Evolutionary conservation across 129 eudicot genomes (phyloP).

Genomic region (Tagetes patula): DNA sequence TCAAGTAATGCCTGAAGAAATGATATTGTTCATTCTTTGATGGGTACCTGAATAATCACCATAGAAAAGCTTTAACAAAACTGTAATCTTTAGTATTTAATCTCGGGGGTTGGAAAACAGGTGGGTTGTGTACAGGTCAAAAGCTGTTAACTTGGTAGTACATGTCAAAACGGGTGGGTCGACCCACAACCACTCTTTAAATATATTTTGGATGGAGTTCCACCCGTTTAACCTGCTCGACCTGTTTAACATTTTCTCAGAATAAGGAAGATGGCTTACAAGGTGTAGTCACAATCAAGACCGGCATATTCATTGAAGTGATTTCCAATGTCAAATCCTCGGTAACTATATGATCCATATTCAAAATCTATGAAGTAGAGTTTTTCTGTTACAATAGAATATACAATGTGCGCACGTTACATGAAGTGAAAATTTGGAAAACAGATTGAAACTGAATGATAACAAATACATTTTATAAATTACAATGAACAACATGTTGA

Average conservation of each 20-base stretch:
- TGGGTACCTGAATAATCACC: slow-evolving; percentile 60
- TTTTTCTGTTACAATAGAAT: slow-evolving; percentile 50
- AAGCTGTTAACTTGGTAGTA: not conserved
- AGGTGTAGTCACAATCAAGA: slow-evolving; percentile 83
- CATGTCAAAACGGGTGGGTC: not conserved
- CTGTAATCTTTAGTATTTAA: slow-evolving; percentile 2
- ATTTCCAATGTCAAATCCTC: slow-evolving; percentile 97
- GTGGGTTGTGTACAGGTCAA: not conserved
- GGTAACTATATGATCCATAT: slow-evolving; percentile 81
- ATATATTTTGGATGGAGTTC: not conserved
- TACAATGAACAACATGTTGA: not conserved
- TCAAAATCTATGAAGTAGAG: slow-evolving; percentile 93
- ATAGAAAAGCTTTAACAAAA: not conserved
- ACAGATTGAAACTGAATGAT: not conserved
- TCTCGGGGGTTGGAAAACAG: not conserved
- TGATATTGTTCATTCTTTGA: slow-evolving; percentile 70
- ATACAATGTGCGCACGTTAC: slow-evolving; percentile 7
- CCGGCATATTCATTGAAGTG: slow-evolving; percentile 98
- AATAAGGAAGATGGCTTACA: slow-evolving; percentile 48
- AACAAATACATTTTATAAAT: not conserved
- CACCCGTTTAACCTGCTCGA: not conserved
- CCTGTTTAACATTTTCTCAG: not conserved
- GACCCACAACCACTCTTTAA: not conserved
- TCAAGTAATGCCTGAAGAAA: slow-evolving; percentile 89
- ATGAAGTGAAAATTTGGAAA: not conserved